These are phyloP conservation scores for Boletus insuetus DNA, from an alignment of 768 basidiomycete genomes.

Conservation along the genomic window DNA sequence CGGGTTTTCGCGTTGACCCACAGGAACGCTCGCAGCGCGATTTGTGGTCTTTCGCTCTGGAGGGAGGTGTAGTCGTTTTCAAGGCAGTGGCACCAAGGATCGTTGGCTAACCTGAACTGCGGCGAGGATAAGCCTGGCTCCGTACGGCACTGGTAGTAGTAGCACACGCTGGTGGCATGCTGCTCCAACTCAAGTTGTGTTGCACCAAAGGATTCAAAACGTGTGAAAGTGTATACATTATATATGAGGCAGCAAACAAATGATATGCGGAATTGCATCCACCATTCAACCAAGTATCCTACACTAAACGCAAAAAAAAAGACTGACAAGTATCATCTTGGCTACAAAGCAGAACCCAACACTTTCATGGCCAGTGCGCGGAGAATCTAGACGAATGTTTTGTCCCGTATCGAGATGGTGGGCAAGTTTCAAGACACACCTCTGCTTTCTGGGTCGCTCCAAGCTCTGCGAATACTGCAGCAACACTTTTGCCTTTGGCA, in stretches of 20 bases:
- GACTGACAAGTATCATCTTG: not conserved
- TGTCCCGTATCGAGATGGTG: not conserved
- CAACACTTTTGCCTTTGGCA: constrained; percentile 93
- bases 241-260: no score
- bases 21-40: constrained; percentile 18
- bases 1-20: constrained; percentile 10
- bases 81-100: constrained; percentile 1
- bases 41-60: constrained; percentile 13
- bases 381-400: constrained; percentile 53
- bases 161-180: constrained; percentile 10
- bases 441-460: constrained; percentile 82
- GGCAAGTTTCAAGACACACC: constrained; percentile 42
- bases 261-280: not conserved
- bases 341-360: constrained; percentile 56
- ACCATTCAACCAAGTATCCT: constrained; percentile 4
- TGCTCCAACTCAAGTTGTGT: not conserved
- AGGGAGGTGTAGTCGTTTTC: constrained; percentile 1
- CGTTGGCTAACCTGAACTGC: constrained; percentile 17
- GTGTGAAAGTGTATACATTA: constrained; percentile 3
- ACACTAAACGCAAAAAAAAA: constrained; percentile 2
- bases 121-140: not conserved
- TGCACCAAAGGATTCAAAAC: not conserved
- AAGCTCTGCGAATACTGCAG: constrained; percentile 78
- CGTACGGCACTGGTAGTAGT: not conserved
- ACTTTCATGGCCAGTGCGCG: constrained; percentile 82